Evolutionary conservation across 2,329 filamentous ascomycete genomes (phyloP).

Genomic region (Ceratocystiopsis minuta): DNA sequence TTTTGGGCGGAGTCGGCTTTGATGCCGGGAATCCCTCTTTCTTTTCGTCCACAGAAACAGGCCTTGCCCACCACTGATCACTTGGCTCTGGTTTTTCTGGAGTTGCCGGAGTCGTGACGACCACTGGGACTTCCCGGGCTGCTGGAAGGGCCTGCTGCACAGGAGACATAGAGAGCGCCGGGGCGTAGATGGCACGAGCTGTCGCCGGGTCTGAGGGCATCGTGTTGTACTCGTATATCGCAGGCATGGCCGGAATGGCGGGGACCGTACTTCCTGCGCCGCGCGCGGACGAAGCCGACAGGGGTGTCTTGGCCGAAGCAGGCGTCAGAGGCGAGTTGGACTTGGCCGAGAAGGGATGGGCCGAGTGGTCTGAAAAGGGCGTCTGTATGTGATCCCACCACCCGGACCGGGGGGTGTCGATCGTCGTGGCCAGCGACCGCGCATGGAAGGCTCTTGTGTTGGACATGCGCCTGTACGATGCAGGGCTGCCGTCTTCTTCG

Average conservation of each 20-base stretch:
- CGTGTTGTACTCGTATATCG: too few species aligned
- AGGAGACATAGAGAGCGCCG: too few species aligned
- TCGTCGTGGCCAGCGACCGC: conserved; percentile 23
- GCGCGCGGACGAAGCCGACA: neutral
- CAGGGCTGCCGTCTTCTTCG: conserved; percentile 44
- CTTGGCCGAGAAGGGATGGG: conserved; percentile 24
- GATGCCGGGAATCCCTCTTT: neutral
- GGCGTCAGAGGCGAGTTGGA: conserved; percentile 11
- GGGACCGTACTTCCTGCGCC: neutral
- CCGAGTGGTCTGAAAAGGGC: conserved; percentile 36
- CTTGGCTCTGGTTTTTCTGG: too few species aligned
- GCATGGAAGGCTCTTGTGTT: conserved; percentile 17
- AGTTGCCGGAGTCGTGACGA: too few species aligned
- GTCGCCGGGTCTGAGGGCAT: neutral
- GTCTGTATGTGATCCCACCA: conserved; percentile 69
- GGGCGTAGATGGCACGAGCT: too few species aligned
- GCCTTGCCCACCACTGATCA: too few species aligned
- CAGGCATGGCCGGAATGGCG: neutral
- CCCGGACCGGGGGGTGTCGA: conserved; percentile 38
- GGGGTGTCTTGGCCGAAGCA: conserved; percentile 1
- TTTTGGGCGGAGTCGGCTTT: too few species aligned
- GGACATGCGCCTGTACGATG: conserved; percentile 19
- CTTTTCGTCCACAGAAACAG: conserved; percentile 7
- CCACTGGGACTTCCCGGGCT: neutral
- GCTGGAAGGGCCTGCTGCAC: neutral